Conservation (phyloP, 129 eudicot species). For the Artemisia tridentata region DNA sequence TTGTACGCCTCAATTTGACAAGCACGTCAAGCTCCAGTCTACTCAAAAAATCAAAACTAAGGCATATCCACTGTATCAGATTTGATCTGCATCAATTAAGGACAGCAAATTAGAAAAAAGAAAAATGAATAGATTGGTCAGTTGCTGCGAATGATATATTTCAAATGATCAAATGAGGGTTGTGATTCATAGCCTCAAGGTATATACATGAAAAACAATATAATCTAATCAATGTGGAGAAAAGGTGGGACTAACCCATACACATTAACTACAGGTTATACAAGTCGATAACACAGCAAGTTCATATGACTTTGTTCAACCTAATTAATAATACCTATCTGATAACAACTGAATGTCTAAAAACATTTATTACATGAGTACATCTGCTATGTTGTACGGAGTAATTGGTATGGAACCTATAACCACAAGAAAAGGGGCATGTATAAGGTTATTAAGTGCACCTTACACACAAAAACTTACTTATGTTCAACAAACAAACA, state of each 20-base stretch:
- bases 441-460: background rate
- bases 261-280: background rate
- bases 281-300: background rate
- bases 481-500: too few relatives aligned
- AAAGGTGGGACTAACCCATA: too few relatives aligned
- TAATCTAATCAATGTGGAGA: too few relatives aligned
- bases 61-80: background rate
- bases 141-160: background rate
- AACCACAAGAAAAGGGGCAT: background rate
- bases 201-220: background rate
- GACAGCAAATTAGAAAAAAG: background rate
- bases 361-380: background rate
- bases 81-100: constrained; percentile 30
- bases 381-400: background rate
- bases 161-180: constrained; percentile 3
- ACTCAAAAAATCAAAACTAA: background rate
- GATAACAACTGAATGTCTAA: background rate
- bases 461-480: background rate
- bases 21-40: background rate
- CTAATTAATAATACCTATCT: background rate
- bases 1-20: constrained; percentile 10
- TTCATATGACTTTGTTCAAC: background rate
- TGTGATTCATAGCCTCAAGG: background rate
- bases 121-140: background rate
- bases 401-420: background rate